Conservation (phyloP, 2,329 filamentous ascomycete species). For the Stagonosporopsis rhizophila region DNA sequence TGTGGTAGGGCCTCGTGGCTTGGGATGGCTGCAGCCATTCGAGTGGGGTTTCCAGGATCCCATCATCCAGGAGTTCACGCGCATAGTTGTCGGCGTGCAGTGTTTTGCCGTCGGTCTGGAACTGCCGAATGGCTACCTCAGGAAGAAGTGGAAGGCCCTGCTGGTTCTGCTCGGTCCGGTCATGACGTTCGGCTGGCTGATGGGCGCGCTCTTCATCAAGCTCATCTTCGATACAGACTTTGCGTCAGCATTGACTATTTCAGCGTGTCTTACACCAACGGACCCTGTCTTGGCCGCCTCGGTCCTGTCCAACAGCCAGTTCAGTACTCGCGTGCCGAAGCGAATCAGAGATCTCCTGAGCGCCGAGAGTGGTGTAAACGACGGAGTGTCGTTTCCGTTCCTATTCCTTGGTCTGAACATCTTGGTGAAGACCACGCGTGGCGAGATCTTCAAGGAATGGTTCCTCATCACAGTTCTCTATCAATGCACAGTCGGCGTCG, state of each 20-base stretch:
- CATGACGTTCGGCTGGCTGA: conserved; percentile 59
- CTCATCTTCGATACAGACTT: conserved; percentile 56
- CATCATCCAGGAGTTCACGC: conserved; percentile 51
- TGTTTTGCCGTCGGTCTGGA: conserved; percentile 50
- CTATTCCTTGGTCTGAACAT: conserved; percentile 61
- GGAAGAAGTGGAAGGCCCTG: conserved; percentile 60
- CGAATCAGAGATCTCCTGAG: conserved; percentile 60
- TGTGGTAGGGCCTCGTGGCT: conserved; percentile 51
- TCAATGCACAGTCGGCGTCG: conserved; percentile 60
- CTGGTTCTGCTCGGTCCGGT: conserved; percentile 59
- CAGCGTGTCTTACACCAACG: conserved; percentile 64
- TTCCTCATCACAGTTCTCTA: conserved; percentile 62
- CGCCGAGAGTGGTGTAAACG: conserved; percentile 64
- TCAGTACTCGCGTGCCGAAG: conserved; percentile 60
- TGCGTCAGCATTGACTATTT: conserved; percentile 58
- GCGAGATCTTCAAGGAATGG: conserved; percentile 58
- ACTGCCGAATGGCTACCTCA: conserved; percentile 56
- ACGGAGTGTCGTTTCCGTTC: conserved; percentile 64
- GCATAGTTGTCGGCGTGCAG: conserved; percentile 56
- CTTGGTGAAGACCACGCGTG: conserved; percentile 49
- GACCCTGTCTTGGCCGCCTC: conserved; percentile 64
- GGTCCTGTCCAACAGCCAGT: conserved; percentile 61
- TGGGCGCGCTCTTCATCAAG: conserved; percentile 57
- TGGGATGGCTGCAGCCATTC: conserved; percentile 51
- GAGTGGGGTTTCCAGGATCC: conserved; percentile 54